A percentile compares a stretch with the other conserved stretches of the same genome.
phyloP scores from a whole-genome alignment of 2,329 filamentous ascomycete species.

The Blumeria hordei region DNA sequence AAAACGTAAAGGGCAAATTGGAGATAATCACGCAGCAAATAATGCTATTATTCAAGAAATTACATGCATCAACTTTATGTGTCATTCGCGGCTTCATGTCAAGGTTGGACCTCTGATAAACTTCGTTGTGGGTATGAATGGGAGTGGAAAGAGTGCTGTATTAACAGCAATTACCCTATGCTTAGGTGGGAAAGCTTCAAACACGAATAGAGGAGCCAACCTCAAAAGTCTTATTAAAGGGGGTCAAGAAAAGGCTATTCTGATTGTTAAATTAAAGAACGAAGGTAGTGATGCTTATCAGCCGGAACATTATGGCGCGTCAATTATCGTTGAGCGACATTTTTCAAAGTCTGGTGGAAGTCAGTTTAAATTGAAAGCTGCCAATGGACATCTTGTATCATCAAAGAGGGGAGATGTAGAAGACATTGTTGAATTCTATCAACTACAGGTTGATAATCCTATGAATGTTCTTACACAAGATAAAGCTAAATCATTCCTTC shows the following conservation, averaged over 20 bases:
- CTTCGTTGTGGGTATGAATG: constrained; percentile 94
- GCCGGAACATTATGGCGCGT: constrained; percentile 56
- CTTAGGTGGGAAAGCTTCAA: constrained; percentile 78
- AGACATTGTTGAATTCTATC: constrained; percentile 81
- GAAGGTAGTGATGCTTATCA: constrained; percentile 66
- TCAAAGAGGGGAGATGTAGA: constrained; percentile 72
- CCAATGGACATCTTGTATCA: constrained; percentile 44
- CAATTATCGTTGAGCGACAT: constrained; percentile 74
- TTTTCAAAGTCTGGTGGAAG: constrained; percentile 54
- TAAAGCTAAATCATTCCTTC: constrained; percentile 79
- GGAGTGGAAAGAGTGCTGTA: constrained; percentile 90
- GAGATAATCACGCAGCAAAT: constrained; percentile 52
- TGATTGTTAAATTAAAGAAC: constrained; percentile 80
- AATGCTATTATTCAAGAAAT: constrained; percentile 76
- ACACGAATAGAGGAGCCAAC: constrained; percentile 77
- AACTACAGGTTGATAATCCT: constrained; percentile 85
- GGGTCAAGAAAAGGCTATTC: constrained; percentile 49
- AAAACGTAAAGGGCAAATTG: constrained; percentile 21
- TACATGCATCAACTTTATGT: constrained; percentile 88
- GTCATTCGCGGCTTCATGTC: constrained; percentile 59
- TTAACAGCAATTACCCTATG: constrained; percentile 83
- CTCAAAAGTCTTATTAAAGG: constrained; percentile 82
- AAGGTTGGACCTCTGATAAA: constrained; percentile 87
- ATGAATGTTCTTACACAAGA: constrained; percentile 92
- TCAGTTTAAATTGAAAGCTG: constrained; percentile 70